These are phyloP conservation scores for Beauveria sp. DNA, from an alignment of 2,329 filamentous ascomycete genomes.

Conservation along the genomic window DNA sequence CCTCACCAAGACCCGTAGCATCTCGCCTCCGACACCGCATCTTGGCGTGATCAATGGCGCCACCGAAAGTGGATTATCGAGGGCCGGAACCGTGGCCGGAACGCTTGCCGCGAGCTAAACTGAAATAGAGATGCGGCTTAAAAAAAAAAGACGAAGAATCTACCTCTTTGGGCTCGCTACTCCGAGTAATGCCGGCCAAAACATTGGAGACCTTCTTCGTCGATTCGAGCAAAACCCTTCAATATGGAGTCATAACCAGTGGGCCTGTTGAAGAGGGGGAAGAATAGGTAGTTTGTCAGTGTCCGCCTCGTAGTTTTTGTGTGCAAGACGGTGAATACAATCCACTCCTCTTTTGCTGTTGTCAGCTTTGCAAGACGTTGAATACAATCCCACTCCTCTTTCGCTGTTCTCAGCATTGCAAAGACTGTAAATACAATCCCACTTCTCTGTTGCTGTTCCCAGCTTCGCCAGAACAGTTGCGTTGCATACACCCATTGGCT, in stretches of 20 bases:
- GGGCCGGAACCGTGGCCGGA: background rate
- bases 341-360: background rate
- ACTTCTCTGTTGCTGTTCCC: too few species aligned
- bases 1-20: too few species aligned
- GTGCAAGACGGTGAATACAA: background rate
- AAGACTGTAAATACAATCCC: too few species aligned
- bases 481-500: background rate
- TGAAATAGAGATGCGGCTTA: conserved; percentile 5
- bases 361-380: background rate
- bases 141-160: background rate
- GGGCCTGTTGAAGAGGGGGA: background rate
- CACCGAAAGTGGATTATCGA: conserved; percentile 1
- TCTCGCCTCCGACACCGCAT: conserved; percentile 5
- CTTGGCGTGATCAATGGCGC: conserved; percentile 6
- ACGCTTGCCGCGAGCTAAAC: conserved; percentile 1
- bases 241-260: background rate
- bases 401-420: background rate
- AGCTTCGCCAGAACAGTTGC: background rate
- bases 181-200: conserved; percentile 6
- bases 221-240: background rate
- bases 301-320: background rate
- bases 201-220: background rate
- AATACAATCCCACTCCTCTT: background rate
- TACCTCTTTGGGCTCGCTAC: conserved; percentile 2
- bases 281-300: background rate